Percentiles rank a stretch among this genome's conserved stretches.
Evolutionary conservation across 129 eudicot species (phyloP).

Genomic region (Artemisia tridentata): DNA sequence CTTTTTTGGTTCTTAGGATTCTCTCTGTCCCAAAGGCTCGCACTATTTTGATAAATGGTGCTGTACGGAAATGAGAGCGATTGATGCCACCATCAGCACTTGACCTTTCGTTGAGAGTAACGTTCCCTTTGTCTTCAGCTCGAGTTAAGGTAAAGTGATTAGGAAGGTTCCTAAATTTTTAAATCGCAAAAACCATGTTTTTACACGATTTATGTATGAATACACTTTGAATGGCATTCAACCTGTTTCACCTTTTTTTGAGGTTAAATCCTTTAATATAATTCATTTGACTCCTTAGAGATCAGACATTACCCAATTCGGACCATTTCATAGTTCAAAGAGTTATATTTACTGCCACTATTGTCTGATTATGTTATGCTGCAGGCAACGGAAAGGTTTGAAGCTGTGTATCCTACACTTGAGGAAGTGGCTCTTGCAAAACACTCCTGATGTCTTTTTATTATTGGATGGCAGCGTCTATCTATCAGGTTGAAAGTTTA

Average conservation of each 20-base stretch:
- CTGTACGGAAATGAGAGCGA: slow-evolving; percentile 93
- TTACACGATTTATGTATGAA: not conserved
- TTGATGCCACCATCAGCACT: slow-evolving; percentile 79
- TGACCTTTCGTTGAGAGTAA: slow-evolving; percentile 58
- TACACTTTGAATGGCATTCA: not conserved
- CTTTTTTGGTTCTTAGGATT: slow-evolving; percentile 44
- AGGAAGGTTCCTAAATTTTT: too few relatives aligned
- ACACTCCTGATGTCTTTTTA: too few relatives aligned
- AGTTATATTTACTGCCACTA: too few relatives aligned
- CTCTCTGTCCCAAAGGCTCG: slow-evolving; percentile 86
- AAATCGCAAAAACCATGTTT: too few relatives aligned
- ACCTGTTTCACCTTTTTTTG: not conserved
- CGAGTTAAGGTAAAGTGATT: slow-evolving; percentile 60
- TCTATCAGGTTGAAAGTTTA: too few relatives aligned
- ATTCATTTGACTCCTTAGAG: not conserved
- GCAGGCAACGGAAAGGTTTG: too few relatives aligned
- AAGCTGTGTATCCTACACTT: too few relatives aligned
- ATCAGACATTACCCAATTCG: too few relatives aligned
- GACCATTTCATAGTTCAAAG: too few relatives aligned
- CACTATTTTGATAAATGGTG: slow-evolving; percentile 66
- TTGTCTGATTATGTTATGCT: too few relatives aligned
- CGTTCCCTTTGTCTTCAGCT: slow-evolving; percentile 75
- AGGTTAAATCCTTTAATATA: not conserved
- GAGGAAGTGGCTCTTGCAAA: too few relatives aligned
- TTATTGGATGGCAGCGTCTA: too few relatives aligned